Conservation (phyloP, 176 grass and related monocot genomes). For the Eleusine indica region DNA sequence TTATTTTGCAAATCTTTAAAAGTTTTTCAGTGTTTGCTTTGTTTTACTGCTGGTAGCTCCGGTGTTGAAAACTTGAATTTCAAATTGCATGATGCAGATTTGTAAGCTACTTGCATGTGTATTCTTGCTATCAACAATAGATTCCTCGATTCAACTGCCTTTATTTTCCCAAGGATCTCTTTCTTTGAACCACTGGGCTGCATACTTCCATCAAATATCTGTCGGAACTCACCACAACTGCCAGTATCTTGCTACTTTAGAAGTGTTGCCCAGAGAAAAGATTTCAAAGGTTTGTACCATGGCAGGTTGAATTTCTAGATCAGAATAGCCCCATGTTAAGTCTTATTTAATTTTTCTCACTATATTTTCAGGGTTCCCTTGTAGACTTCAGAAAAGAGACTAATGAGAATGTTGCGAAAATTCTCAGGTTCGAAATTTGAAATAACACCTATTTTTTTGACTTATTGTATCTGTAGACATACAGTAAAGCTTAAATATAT, state of each 20-base stretch:
- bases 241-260: conserved; percentile 45
- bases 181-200: conserved; percentile 83
- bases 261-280: conserved; percentile 18
- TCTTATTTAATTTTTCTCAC: conserved; percentile 38
- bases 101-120: conserved; percentile 72
- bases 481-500: conserved; percentile 22
- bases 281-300: conserved; percentile 45
- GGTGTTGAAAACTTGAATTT: conserved; percentile 18
- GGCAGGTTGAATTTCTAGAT: conserved; percentile 5
- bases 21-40: conserved; percentile 7
- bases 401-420: conserved; percentile 22
- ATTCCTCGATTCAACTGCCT: conserved; percentile 54
- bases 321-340: not conserved
- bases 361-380: conserved; percentile 43
- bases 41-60: not conserved
- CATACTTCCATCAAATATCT: conserved; percentile 88
- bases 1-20: conserved; percentile 10
- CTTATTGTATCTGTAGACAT: conserved; percentile 23
- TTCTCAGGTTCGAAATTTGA: conserved; percentile 57
- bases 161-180: conserved; percentile 57
- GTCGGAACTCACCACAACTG: conserved; percentile 62
- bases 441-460: not conserved
- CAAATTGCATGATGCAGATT: conserved; percentile 49
- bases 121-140: conserved; percentile 68
- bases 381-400: conserved; percentile 32